Evolutionary conservation across 371 early-diverging fungal genomes (phyloP).

Genomic region (Actinomortierella ambigua): DNA sequence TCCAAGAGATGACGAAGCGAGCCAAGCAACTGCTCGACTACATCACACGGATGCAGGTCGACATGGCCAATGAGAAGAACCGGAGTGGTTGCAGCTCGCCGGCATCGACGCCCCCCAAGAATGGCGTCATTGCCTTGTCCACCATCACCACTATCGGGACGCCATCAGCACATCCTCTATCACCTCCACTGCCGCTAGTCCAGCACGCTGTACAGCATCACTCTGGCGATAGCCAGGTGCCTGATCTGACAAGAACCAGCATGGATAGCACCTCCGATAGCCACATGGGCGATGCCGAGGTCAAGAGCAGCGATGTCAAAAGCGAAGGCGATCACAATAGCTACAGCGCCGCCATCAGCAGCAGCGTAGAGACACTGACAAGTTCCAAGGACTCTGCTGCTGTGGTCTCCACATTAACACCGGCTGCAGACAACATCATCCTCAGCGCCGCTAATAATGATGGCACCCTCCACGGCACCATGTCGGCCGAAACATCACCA

Average conservation of each 20-base stretch:
- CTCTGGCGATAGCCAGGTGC: slow-evolving; percentile 34
- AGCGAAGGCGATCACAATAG: neutral
- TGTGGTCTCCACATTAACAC: too few relatives aligned
- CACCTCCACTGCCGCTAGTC: neutral
- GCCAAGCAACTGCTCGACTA: slow-evolving; percentile 62
- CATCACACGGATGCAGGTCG: slow-evolving; percentile 55
- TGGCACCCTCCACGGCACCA: too few relatives aligned
- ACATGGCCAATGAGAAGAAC: slow-evolving; percentile 44
- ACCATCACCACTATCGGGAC: neutral
- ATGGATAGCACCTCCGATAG: slow-evolving; percentile 34
- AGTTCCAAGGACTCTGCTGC: too few relatives aligned
- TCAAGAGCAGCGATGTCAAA: slow-evolving; percentile 10
- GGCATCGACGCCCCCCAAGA: slow-evolving; percentile 5
- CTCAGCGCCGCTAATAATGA: too few relatives aligned
- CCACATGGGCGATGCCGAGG: slow-evolving; percentile 20
- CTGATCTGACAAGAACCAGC: slow-evolving; percentile 30
- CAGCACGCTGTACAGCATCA: neutral
- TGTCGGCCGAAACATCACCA: too few relatives aligned
- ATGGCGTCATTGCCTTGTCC: neutral
- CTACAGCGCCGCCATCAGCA: too few relatives aligned
- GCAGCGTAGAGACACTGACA: too few relatives aligned
- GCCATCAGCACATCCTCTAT: neutral
- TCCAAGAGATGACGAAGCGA: slow-evolving; percentile 68
- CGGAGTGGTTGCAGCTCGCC: slow-evolving; percentile 11
- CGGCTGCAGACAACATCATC: too few relatives aligned